Base-by-base conservation (phyloP, 1,284 basidiomycete genomes). In the Tremellales sp. region DNA sequence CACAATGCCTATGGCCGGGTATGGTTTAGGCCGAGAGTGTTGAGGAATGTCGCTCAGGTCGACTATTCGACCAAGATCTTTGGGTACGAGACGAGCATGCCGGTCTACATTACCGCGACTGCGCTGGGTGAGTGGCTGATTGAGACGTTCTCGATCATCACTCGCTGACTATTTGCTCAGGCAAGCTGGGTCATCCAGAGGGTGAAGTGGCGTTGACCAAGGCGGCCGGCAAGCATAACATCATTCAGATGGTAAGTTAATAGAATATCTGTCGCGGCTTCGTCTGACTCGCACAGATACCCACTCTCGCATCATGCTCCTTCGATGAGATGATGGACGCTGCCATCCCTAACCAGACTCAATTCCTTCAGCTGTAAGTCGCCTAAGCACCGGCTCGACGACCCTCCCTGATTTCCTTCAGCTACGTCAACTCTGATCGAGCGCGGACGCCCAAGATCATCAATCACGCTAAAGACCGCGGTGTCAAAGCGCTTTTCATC, bases 151-250 rank as follows among this genome's bases (percentile, higher is more conserved):
- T 51, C 11, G 13, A 43, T 33, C 12, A 11, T 22, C 22, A n/a
- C n/a, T 46, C 10, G 29, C n/a, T 17, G 23, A 31, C 19, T 82
- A 82, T 35, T n/a, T n/a, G n/a, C n/a, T 85, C 85, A 22, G 92
- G 92, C 26, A 96, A 94, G 76, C 84, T 97, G 2, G 93, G 89
- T 4, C 92, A 96, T 65, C 89, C 90, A 1, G 88, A 93, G 50
- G 92, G 92, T 17, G 92, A 96, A 74, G 77, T 93, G 11, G 86
- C 84, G 64, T 70, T 97, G 40, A 97, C 92, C 0, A 78, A 84
- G 52, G 90, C 89, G 0, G 90, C 89, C 0, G 88, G 82, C 52
- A 84, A 84, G 62, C 79, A 87, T 52, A 81, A 79, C 13, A 76
- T 90, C 43, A 92, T 94, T 54, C 92, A 94, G 64, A 93, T 94